Base-by-base conservation (phyloP, 2,329 filamentous ascomycete species). In the Botrytis medusae region DNA sequence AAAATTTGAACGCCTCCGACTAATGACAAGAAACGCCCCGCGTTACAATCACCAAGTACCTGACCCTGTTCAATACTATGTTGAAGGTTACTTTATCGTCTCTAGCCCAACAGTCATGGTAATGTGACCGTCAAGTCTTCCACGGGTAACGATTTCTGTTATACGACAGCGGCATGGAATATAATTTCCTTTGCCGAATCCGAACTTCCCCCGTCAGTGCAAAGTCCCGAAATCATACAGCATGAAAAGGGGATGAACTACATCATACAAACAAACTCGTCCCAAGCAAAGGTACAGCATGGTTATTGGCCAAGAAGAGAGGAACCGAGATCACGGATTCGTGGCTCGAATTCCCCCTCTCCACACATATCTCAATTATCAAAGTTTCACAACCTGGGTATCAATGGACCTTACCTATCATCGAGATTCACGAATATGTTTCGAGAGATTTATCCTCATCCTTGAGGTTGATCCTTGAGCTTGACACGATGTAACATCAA, bases 371-470 rank as follows among this genome's bases (percentile, higher is more conserved):
- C 54, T 62, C 68, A 61, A 62, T 37, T 20, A 62, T 62, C 37
- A 46, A 46, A 32, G 57, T 70, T 62, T 40, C 57, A 70, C 68
- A 44, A 44, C 40, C 2, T 70, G 29, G 32, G 37, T 60, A 16
- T n/a, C 44, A 22, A 44, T 16, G 40, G 68, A 46, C 68, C 51
- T 60, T 70, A 37, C 68, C 57, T 70, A 70, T 70, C 68, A 70
- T 61, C 68, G 68, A 70, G 68, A 70, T 70, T 54, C 68, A 70
- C 54, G 68, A 70, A 70, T 70, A 44, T 54, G 16, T 42, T 29
- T 54, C 9, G 46, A 57, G 48, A 57, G 48, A 69, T 69, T 57
- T 10, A 32, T 57, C 51, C 48, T 68, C 48, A 68, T 42, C 48
- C 48, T 42, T 42, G 48, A 57, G 8, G 25, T 68, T 68, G 48